Percentiles rank a stretch among this genome's conserved stretches.
phyloP scores from a whole-genome alignment of 2,329 filamentous ascomycete species.

The Acephala macrosclerotiorum region DNA sequence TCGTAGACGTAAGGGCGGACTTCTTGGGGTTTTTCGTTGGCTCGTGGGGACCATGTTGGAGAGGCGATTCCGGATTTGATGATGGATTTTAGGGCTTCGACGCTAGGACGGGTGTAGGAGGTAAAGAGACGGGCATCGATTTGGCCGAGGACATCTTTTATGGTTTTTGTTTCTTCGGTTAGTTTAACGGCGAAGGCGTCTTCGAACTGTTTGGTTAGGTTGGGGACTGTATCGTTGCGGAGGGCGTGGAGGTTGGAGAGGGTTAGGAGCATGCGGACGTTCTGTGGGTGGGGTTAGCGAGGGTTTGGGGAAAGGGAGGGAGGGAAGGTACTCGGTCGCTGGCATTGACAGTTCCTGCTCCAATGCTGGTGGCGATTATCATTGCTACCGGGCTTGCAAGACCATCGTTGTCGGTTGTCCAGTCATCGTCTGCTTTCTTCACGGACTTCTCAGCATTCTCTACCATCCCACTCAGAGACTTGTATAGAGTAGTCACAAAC shows the following conservation, averaged over 20 bases:
- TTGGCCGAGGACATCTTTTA: slow-evolving; percentile 87
- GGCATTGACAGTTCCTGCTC: slow-evolving; percentile 58
- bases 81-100: slow-evolving; percentile 70
- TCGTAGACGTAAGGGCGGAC: slow-evolving; percentile 92
- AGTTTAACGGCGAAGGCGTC: slow-evolving; percentile 93
- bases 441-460: slow-evolving; percentile 88
- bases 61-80: slow-evolving; percentile 77
- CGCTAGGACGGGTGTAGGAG: slow-evolving; percentile 84
- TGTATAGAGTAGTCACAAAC: slow-evolving; percentile 94
- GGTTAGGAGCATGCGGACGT: slow-evolving; percentile 91
- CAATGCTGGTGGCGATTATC: slow-evolving; percentile 48
- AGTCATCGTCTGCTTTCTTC: slow-evolving; percentile 58
- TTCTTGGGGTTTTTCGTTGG: slow-evolving; percentile 68
- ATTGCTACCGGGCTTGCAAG: slow-evolving; percentile 42
- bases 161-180: slow-evolving; percentile 90
- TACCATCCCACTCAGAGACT: slow-evolving; percentile 92
- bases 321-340: slow-evolving; percentile 55
- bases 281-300: slow-evolving; percentile 57
- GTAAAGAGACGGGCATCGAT: slow-evolving; percentile 93
- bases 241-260: slow-evolving; percentile 90
- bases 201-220: slow-evolving; percentile 91
- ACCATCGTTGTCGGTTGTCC: slow-evolving; percentile 43
- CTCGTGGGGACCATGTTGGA: slow-evolving; percentile 72
- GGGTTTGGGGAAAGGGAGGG: slow-evolving; percentile 29
- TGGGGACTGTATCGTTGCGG: slow-evolving; percentile 81